Percentiles rank a stretch among this genome's conserved stretches.
Evolutionary conservation across 176 grass and related monocot genomes (phyloP).

Genomic region (Aegilops bicornis): DNA sequence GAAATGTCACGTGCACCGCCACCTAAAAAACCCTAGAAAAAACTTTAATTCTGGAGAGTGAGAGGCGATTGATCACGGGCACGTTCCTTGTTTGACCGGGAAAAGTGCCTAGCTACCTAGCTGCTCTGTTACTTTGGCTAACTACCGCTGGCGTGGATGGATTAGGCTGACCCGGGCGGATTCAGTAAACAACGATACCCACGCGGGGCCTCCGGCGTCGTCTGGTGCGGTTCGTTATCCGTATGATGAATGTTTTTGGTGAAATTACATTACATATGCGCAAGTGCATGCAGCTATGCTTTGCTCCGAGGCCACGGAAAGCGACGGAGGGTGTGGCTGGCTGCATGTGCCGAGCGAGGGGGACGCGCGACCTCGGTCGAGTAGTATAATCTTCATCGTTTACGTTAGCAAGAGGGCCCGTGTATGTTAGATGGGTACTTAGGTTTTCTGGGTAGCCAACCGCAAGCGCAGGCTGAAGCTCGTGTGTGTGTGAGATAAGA

Average conservation of each 20-base stretch:
- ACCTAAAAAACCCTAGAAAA: background rate
- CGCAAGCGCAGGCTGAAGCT: no score
- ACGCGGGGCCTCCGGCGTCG: background rate
- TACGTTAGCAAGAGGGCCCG: background rate
- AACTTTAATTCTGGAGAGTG: no score
- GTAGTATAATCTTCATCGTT: background rate
- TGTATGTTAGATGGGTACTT: no score
- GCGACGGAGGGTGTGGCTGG: background rate
- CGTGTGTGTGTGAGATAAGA: no score
- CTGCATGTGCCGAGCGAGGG: constrained; percentile 18
- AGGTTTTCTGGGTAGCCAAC: no score
- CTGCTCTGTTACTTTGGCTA: background rate
- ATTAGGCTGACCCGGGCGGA: background rate
- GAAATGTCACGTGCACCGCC: background rate
- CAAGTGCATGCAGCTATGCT: background rate
- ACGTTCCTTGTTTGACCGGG: background rate
- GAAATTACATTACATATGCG: background rate
- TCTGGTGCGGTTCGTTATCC: constrained; percentile 21
- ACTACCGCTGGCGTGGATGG: background rate
- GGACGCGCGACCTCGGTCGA: constrained; percentile 10
- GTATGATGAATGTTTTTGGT: background rate
- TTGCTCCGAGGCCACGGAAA: constrained; percentile 14
- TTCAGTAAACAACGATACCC: background rate
- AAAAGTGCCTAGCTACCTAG: background rate
- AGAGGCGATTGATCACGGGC: background rate